Percentiles rank a stretch among this genome's conserved stretches.
Conservation (phyloP, 768 basidiomycete genomes). For the Dentipellis fragilis region DNA sequence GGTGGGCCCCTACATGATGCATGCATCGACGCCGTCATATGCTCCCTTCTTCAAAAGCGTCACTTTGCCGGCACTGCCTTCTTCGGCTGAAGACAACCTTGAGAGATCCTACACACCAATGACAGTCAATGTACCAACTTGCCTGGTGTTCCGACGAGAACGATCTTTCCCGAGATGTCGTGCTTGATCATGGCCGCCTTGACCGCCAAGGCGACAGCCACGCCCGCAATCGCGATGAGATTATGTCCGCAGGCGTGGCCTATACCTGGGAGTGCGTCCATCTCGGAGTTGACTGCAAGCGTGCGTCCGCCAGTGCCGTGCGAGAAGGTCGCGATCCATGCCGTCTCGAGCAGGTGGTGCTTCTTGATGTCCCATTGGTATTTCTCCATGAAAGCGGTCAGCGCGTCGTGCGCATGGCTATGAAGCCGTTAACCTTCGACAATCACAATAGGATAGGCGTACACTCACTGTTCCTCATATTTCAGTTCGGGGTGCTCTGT, state of each 20-base stretch:
- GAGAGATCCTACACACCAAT: not conserved
- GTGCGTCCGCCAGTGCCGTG: conserved; percentile 58
- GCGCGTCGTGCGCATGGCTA: conserved; percentile 63
- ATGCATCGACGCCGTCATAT: conserved; percentile 68
- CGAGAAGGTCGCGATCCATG: conserved; percentile 62
- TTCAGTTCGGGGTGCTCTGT: conserved; percentile 61
- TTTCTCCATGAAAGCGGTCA: conserved; percentile 55
- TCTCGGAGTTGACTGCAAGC: conserved; percentile 76
- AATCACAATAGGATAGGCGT: not conserved
- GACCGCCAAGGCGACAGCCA: conserved; percentile 63
- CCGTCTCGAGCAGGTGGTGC: conserved; percentile 58
- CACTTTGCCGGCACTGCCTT: conserved; percentile 68
- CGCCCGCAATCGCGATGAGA: conserved; percentile 67
- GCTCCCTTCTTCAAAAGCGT: conserved; percentile 59
- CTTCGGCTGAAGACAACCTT: conserved; percentile 44
- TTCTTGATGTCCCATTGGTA: conserved; percentile 56
- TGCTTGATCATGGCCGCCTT: conserved; percentile 52
- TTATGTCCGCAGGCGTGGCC: conserved; percentile 79
- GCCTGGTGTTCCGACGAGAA: conserved; percentile 76
- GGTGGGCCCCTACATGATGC: conserved; percentile 48
- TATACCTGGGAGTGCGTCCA: conserved; percentile 28
- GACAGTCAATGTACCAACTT: conserved; percentile 2
- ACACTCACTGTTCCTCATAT: conserved; percentile 53
- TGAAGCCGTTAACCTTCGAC: not conserved
- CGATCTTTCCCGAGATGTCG: conserved; percentile 56